These are phyloP conservation scores for Eleusine indica DNA, from an alignment of 176 grass and related monocot genomes.

Conservation along the genomic window DNA sequence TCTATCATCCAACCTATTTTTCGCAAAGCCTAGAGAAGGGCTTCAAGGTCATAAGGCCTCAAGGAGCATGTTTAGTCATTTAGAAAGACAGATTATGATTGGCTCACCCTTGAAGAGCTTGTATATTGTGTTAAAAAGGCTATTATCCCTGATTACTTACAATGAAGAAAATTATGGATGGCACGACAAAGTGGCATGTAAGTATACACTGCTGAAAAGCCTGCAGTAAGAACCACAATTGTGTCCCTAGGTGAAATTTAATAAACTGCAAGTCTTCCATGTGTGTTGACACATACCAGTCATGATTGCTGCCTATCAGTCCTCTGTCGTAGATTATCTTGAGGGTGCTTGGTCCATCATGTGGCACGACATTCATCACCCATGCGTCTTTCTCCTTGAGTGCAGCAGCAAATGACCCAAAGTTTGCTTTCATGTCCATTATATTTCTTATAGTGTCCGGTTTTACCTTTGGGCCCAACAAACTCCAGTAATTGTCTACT, in stretches of 20 bases:
- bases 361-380: slow-evolving; percentile 93
- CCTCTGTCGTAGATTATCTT: slow-evolving; percentile 97
- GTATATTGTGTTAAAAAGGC: neutral
- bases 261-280: slow-evolving; percentile 15
- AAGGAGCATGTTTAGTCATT: too few species aligned
- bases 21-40: slow-evolving; percentile 31
- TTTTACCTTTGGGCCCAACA: slow-evolving; percentile 73
- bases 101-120: neutral
- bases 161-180: neutral
- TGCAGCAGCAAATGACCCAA: slow-evolving; percentile 94
- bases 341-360: slow-evolving; percentile 91
- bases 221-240: neutral
- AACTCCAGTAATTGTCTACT: slow-evolving; percentile 86
- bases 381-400: slow-evolving; percentile 90
- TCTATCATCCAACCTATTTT: neutral
- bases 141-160: neutral
- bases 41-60: neutral
- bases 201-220: neutral
- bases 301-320: slow-evolving; percentile 77
- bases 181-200: neutral
- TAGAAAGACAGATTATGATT: too few species aligned
- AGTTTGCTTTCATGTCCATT: slow-evolving; percentile 99
- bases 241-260: neutral
- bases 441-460: slow-evolving; percentile 81
- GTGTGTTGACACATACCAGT: slow-evolving; percentile 69